phyloP scores from a whole-genome alignment of 169 alveolate species.

The Eimeria falciformis region DNA sequence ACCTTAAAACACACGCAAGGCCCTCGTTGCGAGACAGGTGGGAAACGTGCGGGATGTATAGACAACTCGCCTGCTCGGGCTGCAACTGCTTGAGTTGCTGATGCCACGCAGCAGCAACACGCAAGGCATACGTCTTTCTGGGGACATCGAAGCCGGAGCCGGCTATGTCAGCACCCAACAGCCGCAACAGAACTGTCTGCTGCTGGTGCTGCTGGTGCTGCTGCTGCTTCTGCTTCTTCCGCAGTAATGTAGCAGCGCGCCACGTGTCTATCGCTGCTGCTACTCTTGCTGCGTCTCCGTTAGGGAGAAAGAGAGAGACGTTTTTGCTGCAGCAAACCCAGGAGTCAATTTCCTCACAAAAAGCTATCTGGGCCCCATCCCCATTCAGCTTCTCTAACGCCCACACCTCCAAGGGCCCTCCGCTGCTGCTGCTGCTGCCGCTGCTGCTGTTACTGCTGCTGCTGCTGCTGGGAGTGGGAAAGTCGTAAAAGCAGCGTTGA shows the following conservation, averaged over 20 bases:
- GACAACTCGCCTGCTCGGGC: not conserved
- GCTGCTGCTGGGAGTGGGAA: slow-evolving; percentile 23
- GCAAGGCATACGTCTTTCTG: slow-evolving; percentile 33
- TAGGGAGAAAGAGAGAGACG: slow-evolving; percentile 62
- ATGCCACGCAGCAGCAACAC: slow-evolving; percentile 61
- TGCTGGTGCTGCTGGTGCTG: slow-evolving; percentile 23
- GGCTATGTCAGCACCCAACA: slow-evolving; percentile 37
- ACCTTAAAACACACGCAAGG: no score
- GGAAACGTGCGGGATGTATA: not conserved
- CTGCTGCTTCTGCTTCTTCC: slow-evolving; percentile 1
- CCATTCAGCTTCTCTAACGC: slow-evolving; percentile 76
- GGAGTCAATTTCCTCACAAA: slow-evolving; percentile 45
- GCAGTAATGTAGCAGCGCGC: not conserved
- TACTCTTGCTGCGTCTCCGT: slow-evolving; percentile 25
- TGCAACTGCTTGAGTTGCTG: slow-evolving; percentile 22
- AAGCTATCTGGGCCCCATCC: slow-evolving; percentile 72
- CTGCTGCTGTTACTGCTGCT: not conserved
- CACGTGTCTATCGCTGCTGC: no score
- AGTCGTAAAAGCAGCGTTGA: not conserved
- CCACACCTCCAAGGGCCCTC: slow-evolving; percentile 31
- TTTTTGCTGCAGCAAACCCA: slow-evolving; percentile 77
- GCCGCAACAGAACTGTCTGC: slow-evolving; percentile 49
- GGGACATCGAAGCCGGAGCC: not conserved
- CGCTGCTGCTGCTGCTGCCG: not conserved
- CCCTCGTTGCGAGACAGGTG: no score